These are phyloP conservation scores for Penicillium riverlandense DNA, from an alignment of 495 filamentous ascomycete species.

Conservation along the genomic window DNA sequence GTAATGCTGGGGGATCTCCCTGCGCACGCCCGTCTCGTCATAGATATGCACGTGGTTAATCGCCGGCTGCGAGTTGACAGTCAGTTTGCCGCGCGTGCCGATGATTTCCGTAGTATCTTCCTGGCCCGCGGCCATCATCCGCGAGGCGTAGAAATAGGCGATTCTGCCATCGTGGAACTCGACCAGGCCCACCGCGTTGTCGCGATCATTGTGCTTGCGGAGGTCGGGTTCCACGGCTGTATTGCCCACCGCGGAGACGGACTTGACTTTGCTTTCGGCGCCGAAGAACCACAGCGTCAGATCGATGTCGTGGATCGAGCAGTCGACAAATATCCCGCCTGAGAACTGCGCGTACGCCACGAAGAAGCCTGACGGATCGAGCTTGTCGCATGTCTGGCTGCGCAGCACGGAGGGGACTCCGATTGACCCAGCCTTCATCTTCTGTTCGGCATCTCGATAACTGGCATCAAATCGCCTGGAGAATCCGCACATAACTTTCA, in stretches of 20 bases:
- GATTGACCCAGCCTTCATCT: constrained; percentile 40
- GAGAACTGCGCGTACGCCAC: constrained; percentile 48
- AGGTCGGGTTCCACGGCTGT: constrained; percentile 55
- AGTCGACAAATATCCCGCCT: constrained; percentile 58
- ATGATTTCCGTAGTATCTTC: constrained; percentile 59
- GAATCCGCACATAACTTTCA: constrained; percentile 56
- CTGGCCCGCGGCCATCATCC: constrained; percentile 61
- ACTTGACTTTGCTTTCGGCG: constrained; percentile 40
- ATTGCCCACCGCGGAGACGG: constrained; percentile 47
- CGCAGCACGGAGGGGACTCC: constrained; percentile 46
- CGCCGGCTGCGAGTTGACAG: constrained; percentile 48
- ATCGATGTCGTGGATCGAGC: constrained; percentile 53
- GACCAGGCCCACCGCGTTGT: constrained; percentile 57
- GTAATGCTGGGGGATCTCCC: constrained; percentile 52
- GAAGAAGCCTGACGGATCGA: constrained; percentile 49
- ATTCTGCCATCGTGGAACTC: constrained; percentile 57
- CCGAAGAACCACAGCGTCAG: constrained; percentile 53
- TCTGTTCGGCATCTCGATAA: constrained; percentile 44
- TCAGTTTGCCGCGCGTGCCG: constrained; percentile 53
- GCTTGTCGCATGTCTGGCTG: constrained; percentile 51
- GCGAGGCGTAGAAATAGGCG: constrained; percentile 51
- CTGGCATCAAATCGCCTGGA: constrained; percentile 50
- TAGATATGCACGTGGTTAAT: constrained; percentile 46
- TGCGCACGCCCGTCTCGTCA: constrained; percentile 39
- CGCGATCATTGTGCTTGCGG: constrained; percentile 49